phyloP scores from a whole-genome alignment of 495 filamentous ascomycete genomes.

The Penicillium diatomitis region DNA sequence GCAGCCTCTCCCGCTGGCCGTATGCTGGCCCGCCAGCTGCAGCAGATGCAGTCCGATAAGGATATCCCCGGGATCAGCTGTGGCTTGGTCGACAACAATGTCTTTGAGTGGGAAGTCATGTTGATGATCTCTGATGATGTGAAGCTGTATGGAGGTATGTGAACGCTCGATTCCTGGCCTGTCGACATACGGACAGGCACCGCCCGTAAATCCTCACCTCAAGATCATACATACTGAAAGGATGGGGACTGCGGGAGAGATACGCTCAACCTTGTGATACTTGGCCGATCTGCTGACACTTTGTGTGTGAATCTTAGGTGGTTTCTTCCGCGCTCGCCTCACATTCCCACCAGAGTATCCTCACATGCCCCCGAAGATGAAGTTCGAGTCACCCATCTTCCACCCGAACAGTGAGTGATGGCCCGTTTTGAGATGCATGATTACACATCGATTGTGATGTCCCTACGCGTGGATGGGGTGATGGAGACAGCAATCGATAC shows the following conservation, averaged over 20 bases:
- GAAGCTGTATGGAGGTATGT: conserved; percentile 83
- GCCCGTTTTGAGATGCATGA: not conserved
- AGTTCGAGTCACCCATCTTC: conserved; percentile 82
- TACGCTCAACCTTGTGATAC: too few relatives aligned
- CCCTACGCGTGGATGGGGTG: too few relatives aligned
- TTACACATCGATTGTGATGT: too few relatives aligned
- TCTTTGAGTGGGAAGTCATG: conserved; percentile 99
- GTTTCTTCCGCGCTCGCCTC: conserved; percentile 78
- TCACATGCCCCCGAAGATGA: conserved; percentile 81
- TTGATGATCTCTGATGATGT: conserved; percentile 97
- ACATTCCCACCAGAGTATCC: conserved; percentile 79
- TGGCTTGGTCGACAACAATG: conserved; percentile 76
- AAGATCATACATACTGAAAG: too few relatives aligned
- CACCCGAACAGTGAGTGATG: conserved; percentile 71
- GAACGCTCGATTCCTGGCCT: too few relatives aligned
- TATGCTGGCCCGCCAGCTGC: conserved; percentile 76
- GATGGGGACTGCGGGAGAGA: too few relatives aligned
- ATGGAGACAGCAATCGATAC: too few relatives aligned
- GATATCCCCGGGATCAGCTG: conserved; percentile 91
- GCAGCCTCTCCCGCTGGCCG: conserved; percentile 53
- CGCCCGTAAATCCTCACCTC: too few relatives aligned
- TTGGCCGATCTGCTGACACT: too few relatives aligned
- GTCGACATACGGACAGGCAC: not conserved
- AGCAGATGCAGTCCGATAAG: conserved; percentile 85
- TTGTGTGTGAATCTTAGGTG: conserved; percentile 43